These are phyloP conservation scores for Verbascum thapsus DNA, from an alignment of 257 asterid species.

Conservation along the genomic window DNA sequence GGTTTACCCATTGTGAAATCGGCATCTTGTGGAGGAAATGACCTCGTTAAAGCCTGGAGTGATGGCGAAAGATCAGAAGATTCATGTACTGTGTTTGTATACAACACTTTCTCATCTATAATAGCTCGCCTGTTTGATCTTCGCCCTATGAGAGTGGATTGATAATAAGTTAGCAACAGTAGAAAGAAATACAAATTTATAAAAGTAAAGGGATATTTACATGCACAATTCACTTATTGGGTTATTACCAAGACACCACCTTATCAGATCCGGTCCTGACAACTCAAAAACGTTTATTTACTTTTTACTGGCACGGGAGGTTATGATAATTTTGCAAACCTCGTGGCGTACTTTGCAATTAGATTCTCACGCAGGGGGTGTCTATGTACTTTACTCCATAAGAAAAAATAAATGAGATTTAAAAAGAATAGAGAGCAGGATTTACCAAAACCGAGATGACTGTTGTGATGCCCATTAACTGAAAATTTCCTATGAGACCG, in stretches of 20 bases:
- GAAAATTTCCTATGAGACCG: constrained; percentile 67
- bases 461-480: constrained; percentile 53
- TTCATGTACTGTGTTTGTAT: constrained; percentile 38
- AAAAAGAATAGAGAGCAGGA: constrained; percentile 6
- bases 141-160: constrained; percentile 45
- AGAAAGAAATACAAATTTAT: not conserved
- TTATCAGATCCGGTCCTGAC: too few relatives aligned
- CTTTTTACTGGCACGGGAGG: too few relatives aligned
- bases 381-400: too few relatives aligned
- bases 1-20: constrained; percentile 37
- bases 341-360: too few relatives aligned
- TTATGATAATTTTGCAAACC: too few relatives aligned
- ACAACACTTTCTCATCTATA: constrained; percentile 50
- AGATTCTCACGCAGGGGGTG: not conserved
- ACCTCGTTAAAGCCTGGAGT: constrained; percentile 43
- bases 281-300: too few relatives aligned
- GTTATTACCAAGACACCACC: too few relatives aligned
- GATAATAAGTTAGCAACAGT: not conserved
- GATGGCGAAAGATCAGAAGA: constrained; percentile 54
- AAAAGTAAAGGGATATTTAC: not conserved
- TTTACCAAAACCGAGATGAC: constrained; percentile 49
- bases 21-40: constrained; percentile 49
- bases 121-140: constrained; percentile 45
- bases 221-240: too few relatives aligned
- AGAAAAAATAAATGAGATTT: not conserved